phyloP scores from a whole-genome alignment of 768 basidiomycete genomes.

The Trametes gibbosa region DNA sequence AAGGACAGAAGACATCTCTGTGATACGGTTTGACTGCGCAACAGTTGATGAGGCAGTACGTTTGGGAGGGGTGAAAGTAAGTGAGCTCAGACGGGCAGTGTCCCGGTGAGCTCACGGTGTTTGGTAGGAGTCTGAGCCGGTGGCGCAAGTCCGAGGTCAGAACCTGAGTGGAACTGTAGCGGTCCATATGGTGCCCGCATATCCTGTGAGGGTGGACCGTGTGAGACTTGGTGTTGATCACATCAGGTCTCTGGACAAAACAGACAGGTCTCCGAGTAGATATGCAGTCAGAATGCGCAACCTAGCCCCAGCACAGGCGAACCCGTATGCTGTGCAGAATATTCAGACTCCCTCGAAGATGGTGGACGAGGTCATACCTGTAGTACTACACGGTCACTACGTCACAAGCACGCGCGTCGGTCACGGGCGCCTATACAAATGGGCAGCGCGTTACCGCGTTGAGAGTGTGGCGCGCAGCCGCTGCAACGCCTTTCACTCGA shows the following conservation, averaged over 20 bases:
- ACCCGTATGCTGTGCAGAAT: no score
- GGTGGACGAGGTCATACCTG: neutral
- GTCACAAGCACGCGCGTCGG: neutral
- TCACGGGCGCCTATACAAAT: conserved; percentile 1
- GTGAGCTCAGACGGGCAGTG: neutral
- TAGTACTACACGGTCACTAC: neutral
- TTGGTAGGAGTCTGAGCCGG: neutral
- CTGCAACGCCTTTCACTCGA: neutral
- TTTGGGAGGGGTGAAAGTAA: neutral
- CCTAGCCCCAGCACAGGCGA: no score
- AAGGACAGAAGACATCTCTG: conserved; percentile 2
- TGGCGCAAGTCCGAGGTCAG: no score
- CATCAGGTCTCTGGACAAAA: no score
- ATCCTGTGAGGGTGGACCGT: no score
- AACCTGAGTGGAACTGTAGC: no score
- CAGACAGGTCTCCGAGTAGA: no score
- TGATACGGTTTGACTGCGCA: conserved; percentile 10
- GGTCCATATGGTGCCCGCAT: no score
- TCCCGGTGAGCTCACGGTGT: neutral
- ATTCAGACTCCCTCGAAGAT: neutral
- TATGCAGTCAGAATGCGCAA: no score
- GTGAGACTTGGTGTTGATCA: no score
- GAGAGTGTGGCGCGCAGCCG: neutral
- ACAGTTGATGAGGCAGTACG: neutral
- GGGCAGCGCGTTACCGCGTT: conserved; percentile 1